Evolutionary conservation across 768 basidiomycete genomes (phyloP), one percentile per base, ranked within the genome.

Genomic region (Boletales sp.): DNA sequence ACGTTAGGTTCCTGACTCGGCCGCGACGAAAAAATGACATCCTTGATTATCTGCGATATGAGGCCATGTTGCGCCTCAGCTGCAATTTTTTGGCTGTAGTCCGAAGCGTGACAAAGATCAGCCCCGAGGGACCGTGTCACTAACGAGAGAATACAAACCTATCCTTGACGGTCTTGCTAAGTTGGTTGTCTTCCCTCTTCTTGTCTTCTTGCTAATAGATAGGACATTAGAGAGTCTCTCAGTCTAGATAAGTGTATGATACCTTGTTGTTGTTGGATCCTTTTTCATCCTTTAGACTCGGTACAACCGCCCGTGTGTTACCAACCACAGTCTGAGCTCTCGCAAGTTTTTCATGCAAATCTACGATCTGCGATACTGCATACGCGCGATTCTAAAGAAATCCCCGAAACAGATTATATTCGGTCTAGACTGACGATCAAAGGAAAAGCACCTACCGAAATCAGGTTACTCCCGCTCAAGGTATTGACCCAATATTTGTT

Each of bases 401-500:
- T 19, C 5, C 19, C 15, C 3, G 5, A 37, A 2, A 13, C 2
- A 6, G 9, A 15, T 50, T 8, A 19, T 30, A 17, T 32, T 8
- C 17, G 8, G n/a, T 28, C 36, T 32, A 21, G 1, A 33, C 12
- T 2, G 5, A 39, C 14, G 14, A 37, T 11, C 0, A 11, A 4
- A 7, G 13, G 15, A 7, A 14, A 8, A 45, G 17, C 5, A 67
- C 84, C 30, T 50, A 97, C 95, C 18, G 93, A 93, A 44, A 97
- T 87, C 42, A 98, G 68, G 5, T 94, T 87, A 62, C 91, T 95
- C 63, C 92, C 90, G 59, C 90, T 92, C 35, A 99, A 75, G 3
- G 96, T 99, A 60, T 94, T 94, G 21, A 96, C 92, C 96, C 96
- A 99, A 61, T 99, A 99, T 70, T 97, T 98, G 72, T 99, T 98